Percentiles rank a stretch among this genome's conserved stretches.
phyloP scores from a whole-genome alignment of 352 stramenopile species.

The Phytopythium cucurbitacearum region DNA sequence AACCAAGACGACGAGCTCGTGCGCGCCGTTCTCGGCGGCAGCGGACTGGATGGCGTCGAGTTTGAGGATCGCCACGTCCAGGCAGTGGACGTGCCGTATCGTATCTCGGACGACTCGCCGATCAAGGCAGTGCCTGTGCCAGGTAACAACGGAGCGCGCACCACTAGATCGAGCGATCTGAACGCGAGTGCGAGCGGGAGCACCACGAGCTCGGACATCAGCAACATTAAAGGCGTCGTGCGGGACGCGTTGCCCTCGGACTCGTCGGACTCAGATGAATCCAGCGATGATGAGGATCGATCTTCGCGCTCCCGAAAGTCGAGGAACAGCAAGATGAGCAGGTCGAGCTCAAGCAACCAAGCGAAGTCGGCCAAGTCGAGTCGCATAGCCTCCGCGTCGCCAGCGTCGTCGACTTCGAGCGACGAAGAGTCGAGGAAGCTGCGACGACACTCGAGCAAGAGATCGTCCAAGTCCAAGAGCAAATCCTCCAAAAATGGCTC shows the following conservation, averaged over 20 bases:
- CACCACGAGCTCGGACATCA: background rate
- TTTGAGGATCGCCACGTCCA: constrained; percentile 1
- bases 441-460: no score
- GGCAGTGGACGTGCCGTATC: no score
- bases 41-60: background rate
- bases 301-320: constrained; percentile 22
- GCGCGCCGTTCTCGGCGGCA: constrained; percentile 2
- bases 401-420: background rate
- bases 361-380: no score
- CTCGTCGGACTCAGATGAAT: constrained; percentile 22
- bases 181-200: background rate
- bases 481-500: background rate
- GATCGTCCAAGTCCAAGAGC: no score
- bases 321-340: constrained; percentile 10
- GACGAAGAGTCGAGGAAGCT: background rate
- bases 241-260: constrained; percentile 32
- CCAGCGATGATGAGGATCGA: background rate
- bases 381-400: no score
- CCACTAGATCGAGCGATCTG: no score
- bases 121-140: no score
- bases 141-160: no score
- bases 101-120: no score
- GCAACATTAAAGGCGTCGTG: constrained; percentile 18
- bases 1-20: constrained; percentile 10
- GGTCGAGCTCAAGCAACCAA: background rate